These are phyloP conservation scores for Eragrostis tef DNA, from an alignment of 202 grass and related monocot species.

Conservation along the genomic window DNA sequence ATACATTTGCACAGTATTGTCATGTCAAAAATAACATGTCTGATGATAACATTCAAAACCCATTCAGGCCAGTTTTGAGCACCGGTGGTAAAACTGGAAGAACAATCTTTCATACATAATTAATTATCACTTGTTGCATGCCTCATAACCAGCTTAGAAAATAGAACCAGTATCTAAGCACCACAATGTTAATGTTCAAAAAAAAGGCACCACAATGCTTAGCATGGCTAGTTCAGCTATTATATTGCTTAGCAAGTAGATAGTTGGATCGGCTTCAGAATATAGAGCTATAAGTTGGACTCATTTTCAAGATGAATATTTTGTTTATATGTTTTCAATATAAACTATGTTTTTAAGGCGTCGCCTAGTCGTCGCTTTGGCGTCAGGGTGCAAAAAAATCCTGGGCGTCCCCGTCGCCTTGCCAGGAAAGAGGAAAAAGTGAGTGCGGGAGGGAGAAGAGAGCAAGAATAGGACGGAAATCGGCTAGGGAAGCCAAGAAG, in stretches of 20 bases:
- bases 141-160: neutral
- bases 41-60: neutral
- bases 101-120: neutral
- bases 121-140: too few relatives aligned
- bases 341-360: too few relatives aligned
- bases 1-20: neutral
- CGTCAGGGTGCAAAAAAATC: too few relatives aligned
- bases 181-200: too few relatives aligned
- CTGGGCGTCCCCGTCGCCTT: too few relatives aligned
- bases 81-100: neutral
- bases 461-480: too few relatives aligned
- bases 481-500: too few relatives aligned
- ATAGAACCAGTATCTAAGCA: conserved; percentile 4
- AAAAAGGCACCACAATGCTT: conserved; percentile 1
- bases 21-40: neutral
- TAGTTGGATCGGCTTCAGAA: conserved; percentile 32
- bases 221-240: conserved; percentile 25
- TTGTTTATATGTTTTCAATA: conserved; percentile 23
- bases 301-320: conserved; percentile 17
- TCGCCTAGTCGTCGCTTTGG: too few relatives aligned
- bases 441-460: too few relatives aligned
- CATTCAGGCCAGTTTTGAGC: neutral
- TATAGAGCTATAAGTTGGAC: conserved; percentile 4
- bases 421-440: too few relatives aligned
- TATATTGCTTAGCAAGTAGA: conserved; percentile 17